Percentiles rank a stretch among this genome's conserved stretches.
Evolutionary conservation across 2,329 filamentous ascomycete genomes (phyloP).

Genomic region (Ambrosiella beaveri): DNA sequence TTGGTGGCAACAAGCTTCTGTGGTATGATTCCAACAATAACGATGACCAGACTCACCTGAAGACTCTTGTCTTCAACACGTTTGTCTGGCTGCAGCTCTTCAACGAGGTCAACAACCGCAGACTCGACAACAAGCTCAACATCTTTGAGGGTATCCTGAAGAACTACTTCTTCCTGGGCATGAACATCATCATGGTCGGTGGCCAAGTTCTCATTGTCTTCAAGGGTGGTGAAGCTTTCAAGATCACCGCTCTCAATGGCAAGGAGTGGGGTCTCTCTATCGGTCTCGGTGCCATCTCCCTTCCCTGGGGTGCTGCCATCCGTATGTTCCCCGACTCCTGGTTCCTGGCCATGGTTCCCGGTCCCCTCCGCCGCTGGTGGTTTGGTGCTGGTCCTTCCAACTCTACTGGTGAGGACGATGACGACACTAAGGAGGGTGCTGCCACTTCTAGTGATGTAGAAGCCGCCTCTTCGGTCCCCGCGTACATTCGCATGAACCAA

Average conservation of each 20-base stretch:
- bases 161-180: constrained; percentile 69
- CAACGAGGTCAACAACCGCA: constrained; percentile 68
- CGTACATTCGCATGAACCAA: background rate
- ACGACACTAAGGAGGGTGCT: background rate
- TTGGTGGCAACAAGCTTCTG: constrained; percentile 39
- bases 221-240: constrained; percentile 60
- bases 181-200: constrained; percentile 66
- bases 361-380: constrained; percentile 9
- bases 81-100: constrained; percentile 65
- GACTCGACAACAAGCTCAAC: constrained; percentile 75
- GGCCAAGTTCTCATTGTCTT: constrained; percentile 76
- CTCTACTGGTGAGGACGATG: background rate
- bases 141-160: constrained; percentile 65
- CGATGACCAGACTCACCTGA: constrained; percentile 27
- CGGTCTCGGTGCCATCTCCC: constrained; percentile 54
- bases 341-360: constrained; percentile 15
- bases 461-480: background rate
- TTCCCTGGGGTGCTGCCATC: constrained; percentile 57
- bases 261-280: constrained; percentile 74
- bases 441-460: background rate
- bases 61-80: constrained; percentile 50
- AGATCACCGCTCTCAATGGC: constrained; percentile 44
- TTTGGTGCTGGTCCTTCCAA: background rate
- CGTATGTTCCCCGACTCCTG: constrained; percentile 54
- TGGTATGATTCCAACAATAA: constrained; percentile 26